Base-by-base conservation (phyloP, 129 eudicot genomes). In the Pseudognaphalium luteoalbum region DNA sequence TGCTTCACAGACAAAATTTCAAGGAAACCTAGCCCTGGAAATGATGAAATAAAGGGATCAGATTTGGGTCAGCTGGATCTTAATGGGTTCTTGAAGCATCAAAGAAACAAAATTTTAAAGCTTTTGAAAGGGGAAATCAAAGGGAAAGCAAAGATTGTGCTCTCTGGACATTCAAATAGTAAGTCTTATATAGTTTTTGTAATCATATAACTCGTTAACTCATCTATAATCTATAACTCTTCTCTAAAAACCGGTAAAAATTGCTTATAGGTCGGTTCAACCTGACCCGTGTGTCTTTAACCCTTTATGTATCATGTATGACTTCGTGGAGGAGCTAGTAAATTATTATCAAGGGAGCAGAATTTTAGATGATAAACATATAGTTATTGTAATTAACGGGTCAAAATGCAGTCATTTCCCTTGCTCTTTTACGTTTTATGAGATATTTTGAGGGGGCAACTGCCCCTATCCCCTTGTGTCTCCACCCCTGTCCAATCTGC, bases 131-230 rank as follows among this genome's bases (percentile, higher is more conserved):
- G 91, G 65, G 90, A 86, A 73, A 86, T 82, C 58, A 73, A 83
- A 62, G 89, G 89, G 66, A 91, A 83, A 75, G 94, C 94, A 62
- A 91, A 88, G 81, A 86, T 91, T 61, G 87, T 91, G 72, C 90
- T 91, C 63, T 91, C 97, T 30, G 97, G 97, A 75, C 88, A 91
- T 73, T 81, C 97, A 59, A 91, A 91, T 66, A 88, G 97, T 90
- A 69, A 77, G 83, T 82, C 67, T 72, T 10, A 57, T n/a, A n/a
- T n/a, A n/a, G n/a, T n/a, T 57, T 57, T 57, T 19, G 62, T 57
- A 59, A 32, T 28, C 63, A 51, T 29, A 47, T 6, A 57, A 57
- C 12, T 6, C 12, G 7, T 17, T 56, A 56, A 6, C 19, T 57
- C 28, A 57, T 1, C 29, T 57, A 19, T 3, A 12, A 42, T 25